Evolutionary conservation across 2,329 filamentous ascomycete genomes (phyloP), one percentile per base, ranked within the genome.

Genomic region (Davidsoniella australis): DNA sequence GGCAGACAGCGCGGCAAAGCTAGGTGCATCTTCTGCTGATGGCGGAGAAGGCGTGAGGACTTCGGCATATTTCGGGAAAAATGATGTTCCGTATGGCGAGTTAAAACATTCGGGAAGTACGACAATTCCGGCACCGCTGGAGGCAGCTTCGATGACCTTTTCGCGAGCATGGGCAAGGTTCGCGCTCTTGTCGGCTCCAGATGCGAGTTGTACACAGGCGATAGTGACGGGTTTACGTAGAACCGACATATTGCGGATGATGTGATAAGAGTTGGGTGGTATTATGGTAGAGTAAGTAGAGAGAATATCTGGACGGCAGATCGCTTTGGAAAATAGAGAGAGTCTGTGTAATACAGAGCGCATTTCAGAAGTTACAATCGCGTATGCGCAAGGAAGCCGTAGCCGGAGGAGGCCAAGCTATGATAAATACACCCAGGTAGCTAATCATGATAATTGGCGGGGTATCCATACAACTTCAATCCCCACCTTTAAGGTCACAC

Each of bases 51-150:
- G 78, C 69, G 0, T 87, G n/a, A 96, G 78, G 1, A 78, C 81
- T 66, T 98, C 91, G 56, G 91, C 88, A 64, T 96, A 96, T 54
- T 80, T 76, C 48, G 88, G 82, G 67, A 98, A 98, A 71, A 81
- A 88, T 60, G 86, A 64, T 56, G 80, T 87, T 56, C 91, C 91
- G 66, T 98, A 98, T 7, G 91, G 91, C 40, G 85, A 93, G 70
- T 98, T 98, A 78, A 98, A 98, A 72, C 91, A 98, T 69, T 98
- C 91, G 36, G 91, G 91, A 16, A 98, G 76, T 33, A 96, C 86
- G 56, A 96, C 80, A 53, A 98, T 78, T 51, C 83, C 78, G 53
- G 89, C 86, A 56, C 89, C 89, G 3, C 68, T 68, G 23, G 69
- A 64, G 20, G 86, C 81, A 4, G 91, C 89, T 63, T 86, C 80